Base-by-base conservation (phyloP, 108 stramenopile species). In the Skeletonema grethae region DNA sequence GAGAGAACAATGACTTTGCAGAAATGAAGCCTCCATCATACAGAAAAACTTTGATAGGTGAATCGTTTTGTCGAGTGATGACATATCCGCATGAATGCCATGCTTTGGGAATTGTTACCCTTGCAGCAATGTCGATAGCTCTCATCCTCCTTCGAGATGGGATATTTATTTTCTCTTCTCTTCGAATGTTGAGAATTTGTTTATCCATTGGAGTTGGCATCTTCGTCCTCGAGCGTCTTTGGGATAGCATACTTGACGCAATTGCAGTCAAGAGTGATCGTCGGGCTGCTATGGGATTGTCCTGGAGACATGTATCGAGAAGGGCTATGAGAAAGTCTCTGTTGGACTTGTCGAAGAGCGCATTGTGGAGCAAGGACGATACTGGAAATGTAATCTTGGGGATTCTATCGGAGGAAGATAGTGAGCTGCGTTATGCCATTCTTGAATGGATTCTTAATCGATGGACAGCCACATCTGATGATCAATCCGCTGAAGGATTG, bases 391-490 rank as follows among this genome's bases (percentile, higher is more conserved):
- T 59, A 30, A 7, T 70, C 1, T 30, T 55, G 5, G 70, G 70
- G 7, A 68, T 70, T 10, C 41, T 71, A 10, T 71, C 77, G 8
- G 65, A 77, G 8, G 77, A 70, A n/a, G 77, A 77, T 45, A 64
- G 70, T 10, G 61, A 65, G 4, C 60, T 77, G 12, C 69, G 77
- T 4, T 70, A 60, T 22, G 77, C 77, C 4, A 43, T 77, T 28
- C 65, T 77, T 18, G 70, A 66, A 16, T 77, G 77, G 77, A n/a
- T 77, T 22, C 38, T 77, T 18, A 69, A 77, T 38, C 64, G 50
- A n/a, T 77, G 69, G 77, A 48, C 63, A 57, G 32, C 61, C 7
- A 63, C 76, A 32, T 60, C 69, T 39, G 13, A 31, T 53, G 50
- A 53, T 53, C 22, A 43, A 43, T 3, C 41, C 3, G 41, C 22